Evolutionary conservation across 306 rosid genomes (phyloP), one percentile per base, ranked within the genome.

Genomic region (Parietaria judaica): DNA sequence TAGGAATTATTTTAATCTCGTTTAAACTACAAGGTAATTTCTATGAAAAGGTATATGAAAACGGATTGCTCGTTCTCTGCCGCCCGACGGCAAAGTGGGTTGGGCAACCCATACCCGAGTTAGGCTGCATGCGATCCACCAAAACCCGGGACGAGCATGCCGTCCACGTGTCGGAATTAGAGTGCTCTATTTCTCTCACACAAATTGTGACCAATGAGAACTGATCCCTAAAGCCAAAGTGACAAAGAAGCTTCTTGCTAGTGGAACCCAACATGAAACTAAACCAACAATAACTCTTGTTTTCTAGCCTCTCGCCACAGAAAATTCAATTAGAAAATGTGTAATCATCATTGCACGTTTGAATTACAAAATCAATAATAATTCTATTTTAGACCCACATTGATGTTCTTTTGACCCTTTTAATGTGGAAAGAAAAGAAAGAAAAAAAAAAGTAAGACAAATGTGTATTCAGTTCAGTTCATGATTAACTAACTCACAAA

Each of bases 331-430:
- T 38, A 36, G 66, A 4, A 60, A 75, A 72, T 52, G 34, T 15
- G 23, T 16, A 61, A 49, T 10, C 61, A 80, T 83, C 31, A 78
- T 78, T 76, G 61, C 75, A 39, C 58, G n/a, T 10, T 58, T 50
- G 37, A 71, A 49, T 7, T 8, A 23, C 31, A 23, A 41, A 41
- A 41, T 5, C 45, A 41, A 68, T 65, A 79, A 47, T 8, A 70
- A 54, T 58, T 23, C 59, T 63, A 35, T 66, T 14, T 54, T 5
- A 41, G 61, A 67, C 48, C 49, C 65, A 75, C 65, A 23, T 23
- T 23, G 31, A 23, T 23, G 81, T 61, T 66, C 31, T 66, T 59
- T 6, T 66, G 31, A 23, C 31, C 31, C 31, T 23, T 23, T 23
- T 23, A 23, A 23, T 23, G 31, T 23, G 31, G 31, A 23, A 23